Base-by-base conservation (phyloP, 257 asterid species). In the Scutellaria barbata region DNA sequence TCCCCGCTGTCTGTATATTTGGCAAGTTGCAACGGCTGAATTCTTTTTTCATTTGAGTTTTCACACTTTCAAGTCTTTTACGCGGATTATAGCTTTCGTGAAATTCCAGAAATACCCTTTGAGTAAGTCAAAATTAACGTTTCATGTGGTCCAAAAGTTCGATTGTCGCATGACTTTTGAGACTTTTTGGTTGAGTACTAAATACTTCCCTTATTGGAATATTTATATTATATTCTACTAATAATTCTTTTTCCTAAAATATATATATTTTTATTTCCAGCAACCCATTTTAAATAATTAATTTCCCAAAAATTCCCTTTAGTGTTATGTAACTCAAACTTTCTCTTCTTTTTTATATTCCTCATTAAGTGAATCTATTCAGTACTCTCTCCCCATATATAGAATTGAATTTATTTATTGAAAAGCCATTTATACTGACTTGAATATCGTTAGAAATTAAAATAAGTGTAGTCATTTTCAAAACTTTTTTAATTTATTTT, bases 1-100 rank as follows among this genome's bases (percentile, higher is more conserved):
- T 66, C 73, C 35, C 56, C 8, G 53, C 46, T 33, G 59, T 65
- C 55, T 66, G 82, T 46, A 55, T 16, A 22, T 50, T 68, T 39
- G 80, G 69, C 82, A 78, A 80, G 30, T 81, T 78, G 89, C 90
- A 87, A 89, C 96, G 95, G 96, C 83, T 64, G 87, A 75, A 74
- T 82, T 80, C 79, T 60, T 73, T 78, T 69, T 72, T 61, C 11
- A 30, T 58, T 40, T 42, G 56, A 0, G 60, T 51, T 54, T 67
- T 77, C 72, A 55, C 76, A 69, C 71, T 73, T 58, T 59, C 30
- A 78, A 71, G 79, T 75, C 76, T 68, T 71, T 12, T 18, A 84
- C 83, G 86, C 81, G 85, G 80, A 71, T 1, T 53, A 16, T 22
- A 0, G 69, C 65, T 39, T 46, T 11, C 14, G 11, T n/a, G 55